Conservation (phyloP, 345 rosid species). For the Erodium maritimum region DNA sequence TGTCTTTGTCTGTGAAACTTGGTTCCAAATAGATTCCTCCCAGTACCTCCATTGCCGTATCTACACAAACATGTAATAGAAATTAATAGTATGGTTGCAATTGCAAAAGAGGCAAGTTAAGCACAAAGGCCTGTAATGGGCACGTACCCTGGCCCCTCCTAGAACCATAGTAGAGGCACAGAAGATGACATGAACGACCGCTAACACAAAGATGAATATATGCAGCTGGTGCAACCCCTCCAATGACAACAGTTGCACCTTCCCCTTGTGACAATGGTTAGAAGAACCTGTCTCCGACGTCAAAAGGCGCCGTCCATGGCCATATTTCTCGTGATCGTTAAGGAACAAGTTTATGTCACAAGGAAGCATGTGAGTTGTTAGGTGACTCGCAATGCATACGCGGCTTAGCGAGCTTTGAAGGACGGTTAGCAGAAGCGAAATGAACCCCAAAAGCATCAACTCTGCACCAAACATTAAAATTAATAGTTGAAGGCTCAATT, state of each 20-base stretch:
- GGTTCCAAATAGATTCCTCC: conserved; percentile 27
- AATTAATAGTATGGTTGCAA: too few species aligned
- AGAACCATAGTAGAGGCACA: conserved; percentile 71
- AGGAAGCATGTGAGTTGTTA: conserved; percentile 56
- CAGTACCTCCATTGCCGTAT: conserved; percentile 72
- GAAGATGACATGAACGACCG: conserved; percentile 68
- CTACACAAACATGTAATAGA: too few species aligned
- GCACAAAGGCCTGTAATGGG: too few species aligned
- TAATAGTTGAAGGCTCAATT: too few species aligned
- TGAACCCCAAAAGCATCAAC: conserved; percentile 89
- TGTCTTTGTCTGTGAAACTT: not conserved
- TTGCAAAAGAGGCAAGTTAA: too few species aligned
- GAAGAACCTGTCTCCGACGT: conserved; percentile 11
- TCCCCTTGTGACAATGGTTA: conserved; percentile 30
- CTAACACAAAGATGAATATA: conserved; percentile 76
- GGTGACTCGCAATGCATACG: conserved; percentile 44
- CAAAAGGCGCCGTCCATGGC: conserved; percentile 27
- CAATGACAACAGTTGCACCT: conserved; percentile 45
- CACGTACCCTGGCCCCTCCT: conserved; percentile 56
- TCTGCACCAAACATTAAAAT: too few species aligned
- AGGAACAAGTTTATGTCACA: conserved; percentile 16
- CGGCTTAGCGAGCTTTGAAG: conserved; percentile 39
- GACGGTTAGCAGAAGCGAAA: conserved; percentile 65
- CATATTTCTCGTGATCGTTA: conserved; percentile 9
- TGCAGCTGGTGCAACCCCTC: conserved; percentile 87